These are phyloP conservation scores for Stephanodiscus minutulus DNA, from an alignment of 108 stramenopile species.

Conservation along the genomic window DNA sequence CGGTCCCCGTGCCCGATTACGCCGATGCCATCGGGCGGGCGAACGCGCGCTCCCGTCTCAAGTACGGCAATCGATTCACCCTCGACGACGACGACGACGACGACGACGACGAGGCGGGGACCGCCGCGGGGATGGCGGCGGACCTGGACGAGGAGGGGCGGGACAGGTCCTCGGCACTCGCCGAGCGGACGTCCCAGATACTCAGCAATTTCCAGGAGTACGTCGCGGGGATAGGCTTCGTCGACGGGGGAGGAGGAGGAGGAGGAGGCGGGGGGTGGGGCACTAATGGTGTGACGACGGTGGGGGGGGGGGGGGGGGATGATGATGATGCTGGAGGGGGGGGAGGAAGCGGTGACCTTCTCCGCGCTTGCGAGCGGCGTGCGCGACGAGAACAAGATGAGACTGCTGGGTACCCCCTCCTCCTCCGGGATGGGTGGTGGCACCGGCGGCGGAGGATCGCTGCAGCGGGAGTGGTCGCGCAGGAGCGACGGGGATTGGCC, in stretches of 20 bases:
- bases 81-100: neutral
- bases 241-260: too few species aligned
- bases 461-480: conserved; percentile 4
- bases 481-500: too few species aligned
- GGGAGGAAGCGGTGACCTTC: neutral
- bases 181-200: conserved; percentile 8
- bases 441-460: neutral
- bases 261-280: too few species aligned
- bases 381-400: conserved; percentile 4
- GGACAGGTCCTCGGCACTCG: neutral
- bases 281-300: too few species aligned
- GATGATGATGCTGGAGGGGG: conserved; percentile 6
- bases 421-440: neutral
- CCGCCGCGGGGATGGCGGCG: too few species aligned
- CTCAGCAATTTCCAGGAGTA: conserved; percentile 5
- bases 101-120: neutral
- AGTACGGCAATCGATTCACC: conserved; percentile 15
- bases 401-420: neutral
- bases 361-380: neutral
- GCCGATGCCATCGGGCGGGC: neutral
- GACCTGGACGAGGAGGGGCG: neutral
- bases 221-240: neutral
- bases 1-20: conserved; percentile 10
- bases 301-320: neutral
- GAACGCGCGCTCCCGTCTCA: neutral